phyloP scores from a whole-genome alignment of 257 asterid genomes.

The Buddleja alternifolia region DNA sequence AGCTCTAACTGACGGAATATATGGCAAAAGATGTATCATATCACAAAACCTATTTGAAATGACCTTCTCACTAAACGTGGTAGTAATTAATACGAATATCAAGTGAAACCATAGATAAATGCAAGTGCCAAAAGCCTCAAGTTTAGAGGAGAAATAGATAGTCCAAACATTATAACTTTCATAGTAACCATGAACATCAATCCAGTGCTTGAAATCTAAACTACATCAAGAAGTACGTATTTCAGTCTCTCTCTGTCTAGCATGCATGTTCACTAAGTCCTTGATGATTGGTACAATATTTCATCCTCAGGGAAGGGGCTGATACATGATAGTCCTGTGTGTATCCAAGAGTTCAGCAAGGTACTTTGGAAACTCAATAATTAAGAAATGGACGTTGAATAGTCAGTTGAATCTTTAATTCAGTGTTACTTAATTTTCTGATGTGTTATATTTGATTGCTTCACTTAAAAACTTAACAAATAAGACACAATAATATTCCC shows the following conservation, averaged over 20 bases:
- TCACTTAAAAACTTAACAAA: no score
- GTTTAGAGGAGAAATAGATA: neutral
- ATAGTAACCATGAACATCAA: no score
- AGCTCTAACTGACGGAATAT: neutral
- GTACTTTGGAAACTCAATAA: neutral
- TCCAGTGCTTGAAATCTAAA: no score
- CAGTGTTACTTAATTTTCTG: no score
- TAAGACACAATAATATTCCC: neutral
- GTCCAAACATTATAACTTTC: no score
- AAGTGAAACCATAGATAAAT: neutral
- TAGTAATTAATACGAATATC: neutral
- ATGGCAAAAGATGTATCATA: neutral
- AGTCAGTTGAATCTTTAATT: neutral
- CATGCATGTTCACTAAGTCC: neutral
- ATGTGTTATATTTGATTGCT: no score
- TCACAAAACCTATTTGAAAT: neutral
- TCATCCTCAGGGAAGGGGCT: no score
- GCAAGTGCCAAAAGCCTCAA: slow-evolving; percentile 7
- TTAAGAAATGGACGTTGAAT: neutral
- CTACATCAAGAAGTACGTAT: slow-evolving; percentile 8
- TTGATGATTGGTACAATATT: neutral
- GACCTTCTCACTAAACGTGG: neutral
- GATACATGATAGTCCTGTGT: no score
- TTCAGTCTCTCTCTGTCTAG: slow-evolving; percentile 4
- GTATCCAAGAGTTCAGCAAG: no score